These are phyloP conservation scores for Ascoidea asiatica DNA, from an alignment of 805 yeast species.

Conservation along the genomic window DNA sequence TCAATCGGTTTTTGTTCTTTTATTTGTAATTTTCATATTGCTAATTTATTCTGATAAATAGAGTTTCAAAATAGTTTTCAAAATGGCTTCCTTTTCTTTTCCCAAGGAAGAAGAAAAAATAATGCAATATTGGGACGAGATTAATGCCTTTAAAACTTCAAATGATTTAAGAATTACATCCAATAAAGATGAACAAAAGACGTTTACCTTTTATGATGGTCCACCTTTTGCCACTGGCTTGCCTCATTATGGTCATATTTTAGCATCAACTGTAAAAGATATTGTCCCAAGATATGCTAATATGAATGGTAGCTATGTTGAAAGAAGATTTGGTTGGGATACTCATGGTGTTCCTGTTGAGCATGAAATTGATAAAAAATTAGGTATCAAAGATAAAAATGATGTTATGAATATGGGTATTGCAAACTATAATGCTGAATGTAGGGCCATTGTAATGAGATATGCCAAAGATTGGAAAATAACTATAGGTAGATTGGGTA, in stretches of 20 bases:
- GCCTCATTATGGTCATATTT: constrained; percentile 96
- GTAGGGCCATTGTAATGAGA: constrained; percentile 95
- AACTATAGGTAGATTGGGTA: constrained; percentile 87
- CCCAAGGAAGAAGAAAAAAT: constrained; percentile 84
- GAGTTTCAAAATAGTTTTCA: too few species aligned
- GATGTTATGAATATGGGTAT: constrained; percentile 93
- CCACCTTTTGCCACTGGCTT: constrained; percentile 99
- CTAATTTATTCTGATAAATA: too few species aligned
- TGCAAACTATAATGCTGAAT: constrained; percentile 85
- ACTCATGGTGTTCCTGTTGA: constrained; percentile 98
- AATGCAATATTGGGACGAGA: constrained; percentile 70
- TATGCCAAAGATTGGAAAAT: constrained; percentile 91
- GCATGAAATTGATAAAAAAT: constrained; percentile 95
- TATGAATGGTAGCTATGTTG: constrained; percentile 93
- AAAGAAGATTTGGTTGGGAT: constrained; percentile 99
- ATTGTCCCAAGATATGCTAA: constrained; percentile 96
- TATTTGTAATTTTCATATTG: too few species aligned
- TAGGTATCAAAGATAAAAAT: constrained; percentile 84
- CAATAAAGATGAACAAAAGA: constrained; percentile 77
- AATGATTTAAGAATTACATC: constrained; percentile 48
- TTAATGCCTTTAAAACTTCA: constrained; percentile 87
- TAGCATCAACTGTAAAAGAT: constrained; percentile 95
- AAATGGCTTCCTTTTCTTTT: constrained; percentile 39
- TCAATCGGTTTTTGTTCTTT: too few species aligned
- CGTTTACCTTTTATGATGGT: constrained; percentile 84